Base-by-base conservation (phyloP, 1,139 yeast species). In the Insectozyma bohioensis region DNA sequence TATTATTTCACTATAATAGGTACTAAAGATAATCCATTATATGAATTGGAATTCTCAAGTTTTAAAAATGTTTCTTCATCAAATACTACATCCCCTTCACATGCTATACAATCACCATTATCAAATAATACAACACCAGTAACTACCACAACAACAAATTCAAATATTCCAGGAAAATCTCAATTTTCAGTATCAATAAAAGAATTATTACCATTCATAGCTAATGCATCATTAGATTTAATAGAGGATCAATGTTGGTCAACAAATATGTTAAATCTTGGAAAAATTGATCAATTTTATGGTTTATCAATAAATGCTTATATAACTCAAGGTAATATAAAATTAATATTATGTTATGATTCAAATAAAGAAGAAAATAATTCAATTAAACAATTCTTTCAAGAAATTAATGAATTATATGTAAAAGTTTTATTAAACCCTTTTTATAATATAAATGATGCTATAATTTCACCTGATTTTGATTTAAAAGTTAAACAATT, bases 241-340 rank as follows among this genome's bases (percentile, higher is more conserved):
- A 80, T 94, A 1, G 97, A 92, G 46, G 96, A 88, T 47, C 63
- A 78, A 3, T 97, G 88, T 50, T 90, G 95, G 95, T 73, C 78
- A 30, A 67, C 78, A 10, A 76, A 71, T 42, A 69, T 73, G 26
- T 67, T 82, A 53, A 75, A 85, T 49, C 62, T 88, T 42, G 92
- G 92, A 30, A 77, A 78, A 31, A 76, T 92, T 12, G 98, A 92
- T 60, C 80, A 83, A 29, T 92, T 88, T 56, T 86, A 90, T 54
- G 94, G 94, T 3, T 76, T 82, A 42, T 65, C 72, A 37, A 78
- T 92, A 13, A 84, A 87, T 35, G 95, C 94, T 9, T 92, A 80
- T 54, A 70, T 90, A 20, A 87, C 97, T 0, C 92, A 90, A 37
- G 95, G 96, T 3, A 90, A 86, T 49, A 75, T 86, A 45, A 87